Base-by-base conservation (phyloP, 345 rosid genomes). In the Carallia brachiata region DNA sequence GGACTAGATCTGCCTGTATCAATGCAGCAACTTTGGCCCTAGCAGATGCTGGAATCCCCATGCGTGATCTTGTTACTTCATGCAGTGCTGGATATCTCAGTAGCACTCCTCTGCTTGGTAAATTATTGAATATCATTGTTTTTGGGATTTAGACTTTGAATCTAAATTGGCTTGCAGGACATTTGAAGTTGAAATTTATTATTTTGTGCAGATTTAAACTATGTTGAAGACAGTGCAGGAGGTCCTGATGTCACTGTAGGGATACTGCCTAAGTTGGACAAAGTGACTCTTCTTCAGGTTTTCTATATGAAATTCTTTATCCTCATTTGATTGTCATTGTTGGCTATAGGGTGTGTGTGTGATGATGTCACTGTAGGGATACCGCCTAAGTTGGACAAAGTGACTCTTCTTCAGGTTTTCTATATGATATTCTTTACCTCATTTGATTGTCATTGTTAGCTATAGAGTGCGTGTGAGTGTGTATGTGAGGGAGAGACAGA, bases 31-130 rank as follows among this genome's bases (percentile, higher is more conserved):
- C 94, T 56, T 81, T 95, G 84, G 98, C 99, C 70, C 88, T 95
- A 19, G 92, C 97, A 32, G 98, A 95, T 84, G 99, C 99, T 48
- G 98, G 97, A 55, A 90, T 95, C 70, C 99, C 98, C n/a, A 92
- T 95, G 97, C 85, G 85, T 36, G 99, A 95, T 83, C 77, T 95
- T 6, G 96, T 87, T 65, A 90, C 96, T 65, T 95, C 98, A 0
- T 95, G 99, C 78, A 90, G 99, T 84, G 85, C 98, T 63, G 99
- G 97, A 64, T 95, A 88, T 80, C 90, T 92, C 63, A 92, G 92
- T 75, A 82, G 86, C 69, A 90, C 91, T 69, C 90, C 98, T 60
- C 82, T 95, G 34, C 97, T 95, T 62, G 99, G 96, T 85, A 72
- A 54, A 69, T 50, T 67, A 8, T 70, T 62, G 27, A 56, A 8